phyloP scores from a whole-genome alignment of 306 rosid species.

The Cicer cuneatum region DNA sequence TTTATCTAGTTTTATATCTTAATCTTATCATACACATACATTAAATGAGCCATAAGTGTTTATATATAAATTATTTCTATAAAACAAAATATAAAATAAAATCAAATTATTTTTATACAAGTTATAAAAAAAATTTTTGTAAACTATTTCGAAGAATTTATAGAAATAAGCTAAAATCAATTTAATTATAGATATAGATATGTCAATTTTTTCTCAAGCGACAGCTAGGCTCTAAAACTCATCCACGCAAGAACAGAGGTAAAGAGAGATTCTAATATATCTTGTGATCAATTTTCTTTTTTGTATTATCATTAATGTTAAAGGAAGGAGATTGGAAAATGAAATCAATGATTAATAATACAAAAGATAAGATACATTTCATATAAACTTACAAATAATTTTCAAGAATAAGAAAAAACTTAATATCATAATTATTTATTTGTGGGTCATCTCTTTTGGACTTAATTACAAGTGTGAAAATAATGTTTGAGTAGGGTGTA shows the following conservation, averaged over 20 bases:
- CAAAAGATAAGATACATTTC: slow-evolving; percentile 3
- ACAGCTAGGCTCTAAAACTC: neutral
- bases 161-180: too few species aligned
- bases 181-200: too few species aligned
- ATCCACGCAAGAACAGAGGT: neutral
- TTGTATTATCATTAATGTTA: neutral
- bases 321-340: neutral
- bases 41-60: too few species aligned
- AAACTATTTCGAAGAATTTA: too few species aligned
- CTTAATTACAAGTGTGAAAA: neutral
- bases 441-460: slow-evolving; percentile 16
- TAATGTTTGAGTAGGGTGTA: neutral
- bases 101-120: too few species aligned
- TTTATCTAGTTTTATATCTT: too few species aligned
- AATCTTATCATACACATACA: too few species aligned
- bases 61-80: too few species aligned
- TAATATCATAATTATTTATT: neutral
- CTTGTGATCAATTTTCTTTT: neutral
- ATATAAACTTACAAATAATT: neutral
- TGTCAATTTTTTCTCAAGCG: too few species aligned
- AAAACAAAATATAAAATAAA: too few species aligned
- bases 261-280: neutral
- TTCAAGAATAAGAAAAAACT: neutral
- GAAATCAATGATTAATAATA: neutral
- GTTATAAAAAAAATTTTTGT: too few species aligned